These are phyloP conservation scores for Hypoxylon sp. DNA, from an alignment of 2,329 filamentous ascomycete species.

Conservation along the genomic window DNA sequence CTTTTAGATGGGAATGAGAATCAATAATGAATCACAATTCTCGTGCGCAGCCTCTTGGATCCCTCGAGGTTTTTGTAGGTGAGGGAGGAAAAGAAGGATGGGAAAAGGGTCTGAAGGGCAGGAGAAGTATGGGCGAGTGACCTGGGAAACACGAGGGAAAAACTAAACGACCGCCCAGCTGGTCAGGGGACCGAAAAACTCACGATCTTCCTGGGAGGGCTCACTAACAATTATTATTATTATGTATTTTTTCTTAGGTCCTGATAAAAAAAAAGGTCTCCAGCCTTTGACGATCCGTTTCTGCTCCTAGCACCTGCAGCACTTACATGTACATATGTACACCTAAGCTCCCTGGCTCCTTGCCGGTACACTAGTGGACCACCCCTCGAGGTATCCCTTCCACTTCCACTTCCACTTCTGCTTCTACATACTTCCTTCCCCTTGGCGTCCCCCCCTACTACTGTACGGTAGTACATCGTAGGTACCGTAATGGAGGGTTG, in stretches of 20 bases:
- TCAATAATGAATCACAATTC: constrained; percentile 26
- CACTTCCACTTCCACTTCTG: no score
- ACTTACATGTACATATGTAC: not conserved
- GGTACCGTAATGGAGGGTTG: constrained; percentile 14
- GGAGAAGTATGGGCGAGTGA: constrained; percentile 19
- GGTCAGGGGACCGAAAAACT: constrained; percentile 45
- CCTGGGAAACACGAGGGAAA: constrained; percentile 41
- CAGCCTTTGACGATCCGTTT: constrained; percentile 38
- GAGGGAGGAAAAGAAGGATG: constrained; percentile 16
- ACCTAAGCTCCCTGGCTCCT: not conserved
- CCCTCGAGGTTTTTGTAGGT: constrained; percentile 17
- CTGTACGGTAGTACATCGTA: not conserved
- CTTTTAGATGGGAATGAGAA: constrained; percentile 29
- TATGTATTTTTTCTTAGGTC: constrained; percentile 2
- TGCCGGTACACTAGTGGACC: constrained; percentile 6
- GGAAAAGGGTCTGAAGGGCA: constrained; percentile 17
- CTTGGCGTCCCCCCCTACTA: constrained; percentile 3
- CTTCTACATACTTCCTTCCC: constrained; percentile 14
- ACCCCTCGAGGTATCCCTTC: not conserved
- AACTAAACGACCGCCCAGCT: constrained; percentile 41
- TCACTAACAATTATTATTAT: constrained; percentile 39
- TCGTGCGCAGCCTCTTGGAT: constrained; percentile 25
- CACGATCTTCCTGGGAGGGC: constrained; percentile 43
- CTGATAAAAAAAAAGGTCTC: not conserved
- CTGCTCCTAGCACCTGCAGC: constrained; percentile 1